phyloP scores from a whole-genome alignment of 441 rosid genomes.

The Omphalea diandra region DNA sequence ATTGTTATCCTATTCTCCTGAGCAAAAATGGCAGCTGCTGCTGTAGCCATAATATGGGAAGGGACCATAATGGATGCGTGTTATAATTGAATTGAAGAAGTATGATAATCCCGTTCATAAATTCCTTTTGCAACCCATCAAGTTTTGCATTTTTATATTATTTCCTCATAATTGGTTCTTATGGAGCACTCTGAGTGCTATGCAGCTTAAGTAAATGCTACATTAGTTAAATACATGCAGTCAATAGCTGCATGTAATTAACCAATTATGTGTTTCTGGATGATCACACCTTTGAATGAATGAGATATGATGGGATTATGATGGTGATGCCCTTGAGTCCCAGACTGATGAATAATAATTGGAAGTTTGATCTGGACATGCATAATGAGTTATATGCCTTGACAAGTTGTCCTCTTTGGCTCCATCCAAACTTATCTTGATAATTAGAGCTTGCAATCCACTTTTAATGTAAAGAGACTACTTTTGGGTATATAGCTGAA shows the following conservation, averaged over 20 bases:
- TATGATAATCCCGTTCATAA: neutral
- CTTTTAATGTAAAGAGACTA: neutral
- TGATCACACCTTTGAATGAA: neutral
- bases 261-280: neutral
- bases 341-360: neutral
- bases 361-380: neutral
- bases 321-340: neutral
- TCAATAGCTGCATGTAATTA: neutral
- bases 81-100: neutral
- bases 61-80: neutral
- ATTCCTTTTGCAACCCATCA: neutral
- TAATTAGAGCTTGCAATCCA: neutral
- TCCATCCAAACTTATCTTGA: neutral
- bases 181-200: too few relatives aligned
- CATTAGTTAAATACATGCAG: neutral
- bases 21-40: neutral
- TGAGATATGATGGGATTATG: neutral
- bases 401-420: too few relatives aligned
- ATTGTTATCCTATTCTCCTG: neutral
- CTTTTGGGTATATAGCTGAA: neutral
- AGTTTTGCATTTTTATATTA: neutral
- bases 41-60: neutral
- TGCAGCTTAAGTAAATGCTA: neutral
- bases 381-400: neutral
- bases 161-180: too few relatives aligned